phyloP scores from a whole-genome alignment of 129 eudicot species.

The Kitagawia praeruptora region DNA sequence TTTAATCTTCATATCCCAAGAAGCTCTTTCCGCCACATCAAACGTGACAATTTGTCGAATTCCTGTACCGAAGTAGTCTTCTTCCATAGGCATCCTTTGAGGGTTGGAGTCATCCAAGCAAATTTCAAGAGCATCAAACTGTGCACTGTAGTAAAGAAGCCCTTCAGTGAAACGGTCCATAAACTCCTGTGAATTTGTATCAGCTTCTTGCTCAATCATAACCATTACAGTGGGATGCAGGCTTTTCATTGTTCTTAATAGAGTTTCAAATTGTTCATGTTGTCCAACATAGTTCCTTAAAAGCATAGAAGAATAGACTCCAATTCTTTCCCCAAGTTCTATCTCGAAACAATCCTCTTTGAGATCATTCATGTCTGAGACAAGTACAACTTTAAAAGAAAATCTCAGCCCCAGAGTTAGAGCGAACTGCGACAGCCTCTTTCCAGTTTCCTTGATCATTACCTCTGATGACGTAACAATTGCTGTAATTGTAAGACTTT shows the following conservation, averaged over 20 bases:
- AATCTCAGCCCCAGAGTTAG: constrained; percentile 25
- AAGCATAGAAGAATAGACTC: not conserved
- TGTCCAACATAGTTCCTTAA: not conserved
- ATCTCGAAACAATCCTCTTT: constrained; percentile 23
- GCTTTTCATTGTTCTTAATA: not conserved
- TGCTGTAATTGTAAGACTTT: constrained; percentile 21
- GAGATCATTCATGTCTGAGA: constrained; percentile 29
- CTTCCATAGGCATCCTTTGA: constrained; percentile 2
- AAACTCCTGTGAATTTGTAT: constrained; percentile 3
- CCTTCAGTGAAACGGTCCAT: constrained; percentile 19
- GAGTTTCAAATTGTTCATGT: not conserved
- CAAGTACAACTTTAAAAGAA: constrained; percentile 22
- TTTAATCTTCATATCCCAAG: not conserved
- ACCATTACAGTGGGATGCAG: constrained; percentile 3
- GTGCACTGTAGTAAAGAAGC: constrained; percentile 4
- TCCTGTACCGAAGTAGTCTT: not conserved
- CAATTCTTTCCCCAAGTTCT: constrained; percentile 18
- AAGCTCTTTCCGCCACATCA: constrained; percentile 19
- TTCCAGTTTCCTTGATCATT: constrained; percentile 21
- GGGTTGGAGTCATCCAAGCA: constrained; percentile 2
- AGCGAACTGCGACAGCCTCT: constrained; percentile 29
- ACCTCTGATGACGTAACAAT: not conserved
- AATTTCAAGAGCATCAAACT: constrained; percentile 13
- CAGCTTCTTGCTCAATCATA: not conserved
- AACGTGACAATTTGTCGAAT: constrained; percentile 16